Percentiles rank a stretch among this genome's conserved stretches.
Conservation (phyloP, 2,329 filamentous ascomycete species). For the Aspergillus arachidicola region DNA sequence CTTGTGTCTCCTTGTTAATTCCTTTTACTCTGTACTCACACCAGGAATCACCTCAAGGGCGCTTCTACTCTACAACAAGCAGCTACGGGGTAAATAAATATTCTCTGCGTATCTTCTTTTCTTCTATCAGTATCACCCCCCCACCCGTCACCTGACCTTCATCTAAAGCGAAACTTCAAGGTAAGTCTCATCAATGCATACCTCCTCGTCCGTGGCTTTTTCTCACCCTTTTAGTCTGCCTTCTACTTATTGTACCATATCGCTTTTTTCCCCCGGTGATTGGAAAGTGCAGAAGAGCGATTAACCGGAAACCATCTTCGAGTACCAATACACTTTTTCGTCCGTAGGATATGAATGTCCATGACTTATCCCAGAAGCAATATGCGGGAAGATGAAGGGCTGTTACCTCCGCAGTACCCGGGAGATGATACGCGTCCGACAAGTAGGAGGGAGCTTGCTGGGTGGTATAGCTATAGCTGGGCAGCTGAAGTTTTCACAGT, state of each 20-base stretch:
- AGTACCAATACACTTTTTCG: neutral
- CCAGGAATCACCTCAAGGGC: no score
- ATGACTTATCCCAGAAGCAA: constrained; percentile 35
- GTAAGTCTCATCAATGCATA: neutral
- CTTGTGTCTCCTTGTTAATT: neutral
- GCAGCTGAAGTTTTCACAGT: constrained; percentile 96
- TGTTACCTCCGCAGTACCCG: constrained; percentile 60
- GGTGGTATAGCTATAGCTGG: constrained; percentile 97
- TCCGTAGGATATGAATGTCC: constrained; percentile 16
- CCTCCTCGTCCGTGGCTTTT: neutral
- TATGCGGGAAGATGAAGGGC: constrained; percentile 32
- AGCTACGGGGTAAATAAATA: neutral
- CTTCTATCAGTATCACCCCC: neutral
- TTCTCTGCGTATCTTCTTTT: neutral
- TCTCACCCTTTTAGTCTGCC: neutral
- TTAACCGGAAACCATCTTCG: neutral
- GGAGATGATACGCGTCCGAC: constrained; percentile 90
- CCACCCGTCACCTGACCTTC: neutral
- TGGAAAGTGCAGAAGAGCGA: neutral
- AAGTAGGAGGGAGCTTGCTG: constrained; percentile 80
- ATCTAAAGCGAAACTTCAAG: neutral
- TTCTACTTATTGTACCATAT: no score
- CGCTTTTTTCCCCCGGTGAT: no score
- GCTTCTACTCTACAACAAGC: neutral
- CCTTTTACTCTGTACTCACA: neutral